Base-by-base conservation (phyloP, 306 rosid genomes). In the Sicyos edulis region DNA sequence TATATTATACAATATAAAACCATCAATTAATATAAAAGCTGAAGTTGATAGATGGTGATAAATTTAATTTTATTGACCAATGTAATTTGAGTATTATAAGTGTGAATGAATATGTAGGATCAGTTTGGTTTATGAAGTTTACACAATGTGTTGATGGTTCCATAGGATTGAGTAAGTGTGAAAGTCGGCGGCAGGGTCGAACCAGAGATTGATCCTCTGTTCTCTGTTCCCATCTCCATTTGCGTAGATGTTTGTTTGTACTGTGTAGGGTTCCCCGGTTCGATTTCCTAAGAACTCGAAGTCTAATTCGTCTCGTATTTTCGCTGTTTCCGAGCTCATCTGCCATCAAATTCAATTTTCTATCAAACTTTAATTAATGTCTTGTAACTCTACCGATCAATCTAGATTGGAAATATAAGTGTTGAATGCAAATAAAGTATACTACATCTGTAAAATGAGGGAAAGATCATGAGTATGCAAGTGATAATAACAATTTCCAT, bases 161-260 rank as follows among this genome's bases (percentile, higher is more conserved):
- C 57, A 53, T 20, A 53, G 57, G 57, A 53, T 53, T n/a, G 57
- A 53, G 57, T 53, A 53, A 2, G 57, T 53, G 21, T 53, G 59
- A 10, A 54, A 54, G 6, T 54, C 59, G 9, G 59, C 59, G 5
- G 59, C 59, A 19, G 57, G 57, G 10, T 53, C 57, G 22, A 53
- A 53, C 57, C 57, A 53, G 24, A 54, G 59, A 20, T 54, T 54
- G 59, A 54, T 54, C 59, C 59, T 54, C 24, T 54, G 59, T 19
- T 54, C 59, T 54, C 59, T 53, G 2, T 17, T 7, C 10, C 57
- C 57, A 9, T 53, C n/a, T 6, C 57, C 57, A 19, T 19, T 22
- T 54, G 59, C 24, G 5, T 54, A 54, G 10, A 54, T 54, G 19
- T 54, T 54, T 24, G 59, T 54, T 24, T 54, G 26, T 2, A 54